phyloP scores from a whole-genome alignment of 768 basidiomycete genomes.

The Boletus vinaceobasis region DNA sequence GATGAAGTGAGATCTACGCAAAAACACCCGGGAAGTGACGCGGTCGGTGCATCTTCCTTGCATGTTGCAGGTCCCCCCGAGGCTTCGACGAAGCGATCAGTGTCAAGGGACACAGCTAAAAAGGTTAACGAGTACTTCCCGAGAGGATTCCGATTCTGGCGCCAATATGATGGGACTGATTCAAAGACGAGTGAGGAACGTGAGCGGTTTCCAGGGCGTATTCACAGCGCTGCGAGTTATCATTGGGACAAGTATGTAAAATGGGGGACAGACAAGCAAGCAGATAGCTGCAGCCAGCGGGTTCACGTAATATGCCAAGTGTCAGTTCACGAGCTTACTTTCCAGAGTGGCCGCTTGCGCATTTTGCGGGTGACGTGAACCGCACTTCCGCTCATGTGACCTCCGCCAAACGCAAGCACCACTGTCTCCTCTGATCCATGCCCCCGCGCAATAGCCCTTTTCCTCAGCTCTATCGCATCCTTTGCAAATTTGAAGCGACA shows the following conservation, averaged over 20 bases:
- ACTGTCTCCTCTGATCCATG: slow-evolving; percentile 84
- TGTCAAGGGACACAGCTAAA: slow-evolving; percentile 24
- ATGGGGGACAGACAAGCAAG: slow-evolving; percentile 15
- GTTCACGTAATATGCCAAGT: slow-evolving; percentile 27
- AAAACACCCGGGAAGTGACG: slow-evolving; percentile 16
- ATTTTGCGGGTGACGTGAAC: slow-evolving; percentile 87
- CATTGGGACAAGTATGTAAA: slow-evolving; percentile 21
- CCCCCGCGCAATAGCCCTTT: slow-evolving; percentile 69
- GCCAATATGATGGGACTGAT: background rate
- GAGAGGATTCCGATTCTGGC: slow-evolving; percentile 15
- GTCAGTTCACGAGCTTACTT: slow-evolving; percentile 69
- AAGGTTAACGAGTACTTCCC: slow-evolving; percentile 28
- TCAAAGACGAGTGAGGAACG: background rate
- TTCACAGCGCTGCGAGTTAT: slow-evolving; percentile 6
- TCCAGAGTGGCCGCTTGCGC: slow-evolving; percentile 79
- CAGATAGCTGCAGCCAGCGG: slow-evolving; percentile 15
- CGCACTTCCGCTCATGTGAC: slow-evolving; percentile 62
- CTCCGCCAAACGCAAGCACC: slow-evolving; percentile 82
- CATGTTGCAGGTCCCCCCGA: slow-evolving; percentile 6
- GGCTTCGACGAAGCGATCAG: slow-evolving; percentile 19
- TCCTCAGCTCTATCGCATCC: slow-evolving; percentile 80
- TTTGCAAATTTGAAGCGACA: slow-evolving; percentile 90
- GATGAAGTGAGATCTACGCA: slow-evolving; percentile 15
- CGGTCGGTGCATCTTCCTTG: slow-evolving; percentile 5
- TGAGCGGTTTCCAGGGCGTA: background rate